phyloP scores from a whole-genome alignment of 139 green algal genomes.

The Dunaliella primolecta region DNA sequence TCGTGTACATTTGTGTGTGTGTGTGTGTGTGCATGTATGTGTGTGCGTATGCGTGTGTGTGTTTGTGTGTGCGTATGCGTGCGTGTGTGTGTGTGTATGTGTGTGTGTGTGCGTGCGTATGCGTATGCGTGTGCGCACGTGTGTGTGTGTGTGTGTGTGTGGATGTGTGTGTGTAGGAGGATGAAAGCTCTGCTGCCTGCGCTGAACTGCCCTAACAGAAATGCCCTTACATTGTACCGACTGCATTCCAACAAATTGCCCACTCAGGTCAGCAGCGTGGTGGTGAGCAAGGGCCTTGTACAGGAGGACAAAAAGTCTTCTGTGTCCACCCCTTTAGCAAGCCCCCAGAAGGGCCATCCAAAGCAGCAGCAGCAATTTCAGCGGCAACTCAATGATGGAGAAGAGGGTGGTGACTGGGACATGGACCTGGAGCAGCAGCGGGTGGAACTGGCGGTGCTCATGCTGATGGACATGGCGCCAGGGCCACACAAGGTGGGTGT shows the following conservation, averaged over 20 bases:
- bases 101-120: too few relatives aligned
- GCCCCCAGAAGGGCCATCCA: neutral
- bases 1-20: too few relatives aligned
- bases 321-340: neutral
- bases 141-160: too few relatives aligned
- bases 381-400: neutral
- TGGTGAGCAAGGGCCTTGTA: neutral
- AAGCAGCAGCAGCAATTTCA: neutral
- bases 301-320: neutral
- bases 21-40: too few relatives aligned
- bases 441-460: conserved; percentile 18
- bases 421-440: conserved; percentile 17
- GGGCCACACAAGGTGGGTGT: conserved; percentile 10
- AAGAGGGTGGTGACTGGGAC: too few relatives aligned
- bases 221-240: too few relatives aligned
- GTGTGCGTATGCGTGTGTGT: too few relatives aligned
- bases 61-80: too few relatives aligned
- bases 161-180: too few relatives aligned
- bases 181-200: neutral
- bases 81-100: neutral
- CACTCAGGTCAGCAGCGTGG: neutral
- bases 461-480: conserved; percentile 22
- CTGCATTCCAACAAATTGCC: too few relatives aligned
- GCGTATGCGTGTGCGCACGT: neutral
- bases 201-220: neutral